Base-by-base conservation (phyloP, 352 stramenopile genomes). In the Globisporangium mamillatum region DNA sequence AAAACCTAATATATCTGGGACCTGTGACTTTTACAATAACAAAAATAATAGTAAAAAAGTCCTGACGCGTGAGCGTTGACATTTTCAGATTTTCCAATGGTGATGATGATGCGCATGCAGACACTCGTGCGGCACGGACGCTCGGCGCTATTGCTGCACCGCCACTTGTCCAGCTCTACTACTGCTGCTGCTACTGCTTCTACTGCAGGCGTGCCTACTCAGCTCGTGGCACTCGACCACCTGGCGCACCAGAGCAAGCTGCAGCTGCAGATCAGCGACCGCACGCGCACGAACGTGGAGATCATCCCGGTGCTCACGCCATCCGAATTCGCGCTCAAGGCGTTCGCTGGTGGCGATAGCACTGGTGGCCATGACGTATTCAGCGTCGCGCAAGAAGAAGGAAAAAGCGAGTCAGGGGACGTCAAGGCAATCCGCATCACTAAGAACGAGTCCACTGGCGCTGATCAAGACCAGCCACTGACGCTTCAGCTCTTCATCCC, bases 301-400 rank as follows among this genome's bases (percentile, higher is more conserved):
- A 63, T 92, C 24, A 65, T 85, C 16, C 84, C 84, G 1, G 80
- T 85, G 34, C 64, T 89, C n/a, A 74, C 71, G 8, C 52, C 81
- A 1, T 38, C 70, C n/a, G 82, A 90, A 25, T 91, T 89, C 62
- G 71, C 71, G 48, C 48, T 89, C 38, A 68, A 73, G 6, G 77
- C 80, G 2, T 70, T 72, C 38, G 34, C 44, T 3, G 25, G 50
- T 6, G 58, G 32, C 7, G 7, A 10, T 38, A 24, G 27, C 5
- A 36, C 7, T 8, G 10, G 25, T 1, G 59, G 70, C 22, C 24
- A 67, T 12, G 50, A 75, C 0, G 48, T 57, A 1, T 29, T 86
- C 4, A 82, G 82, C 50, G 55, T 57, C 24, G 46, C 81, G 1
- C 54, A 77, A 8, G 67, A 86, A 32, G 34, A 9, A 38, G 0